Percentiles rank a stretch among this genome's conserved stretches.
These are phyloP conservation scores for Amaranthus hypochondriacus DNA, from an alignment of 148 eudicot species.

Conservation along the genomic window DNA sequence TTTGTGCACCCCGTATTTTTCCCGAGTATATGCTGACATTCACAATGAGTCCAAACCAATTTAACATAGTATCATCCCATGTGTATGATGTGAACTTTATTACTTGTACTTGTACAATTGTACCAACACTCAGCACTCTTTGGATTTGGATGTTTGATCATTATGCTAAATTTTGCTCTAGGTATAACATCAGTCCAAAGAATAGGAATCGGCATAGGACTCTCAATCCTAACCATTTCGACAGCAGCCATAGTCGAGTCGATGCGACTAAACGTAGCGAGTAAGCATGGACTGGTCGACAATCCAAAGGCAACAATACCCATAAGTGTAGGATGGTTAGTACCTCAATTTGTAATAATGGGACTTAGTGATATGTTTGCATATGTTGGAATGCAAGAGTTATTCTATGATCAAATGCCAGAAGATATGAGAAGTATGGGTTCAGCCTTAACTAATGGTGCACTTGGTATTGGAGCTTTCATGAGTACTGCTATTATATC, in stretches of 20 bases:
- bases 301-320: constrained; percentile 41
- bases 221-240: constrained; percentile 39
- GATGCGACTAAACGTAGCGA: constrained; percentile 37
- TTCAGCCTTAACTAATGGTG: constrained; percentile 51
- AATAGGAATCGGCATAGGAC: constrained; percentile 44
- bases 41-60: too few relatives aligned
- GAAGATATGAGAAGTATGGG: constrained; percentile 70
- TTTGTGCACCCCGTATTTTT: too few relatives aligned
- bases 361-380: constrained; percentile 55
- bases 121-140: too few relatives aligned
- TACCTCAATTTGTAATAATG: constrained; percentile 50
- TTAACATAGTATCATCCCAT: too few relatives aligned
- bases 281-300: constrained; percentile 31
- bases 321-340: constrained; percentile 50
- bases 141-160: too few relatives aligned
- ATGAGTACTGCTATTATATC: constrained; percentile 46
- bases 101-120: too few relatives aligned
- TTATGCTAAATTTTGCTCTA: constrained; percentile 27
- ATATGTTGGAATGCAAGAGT: constrained; percentile 65
- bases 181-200: constrained; percentile 60
- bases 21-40: too few relatives aligned
- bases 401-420: constrained; percentile 78
- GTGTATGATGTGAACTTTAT: too few relatives aligned
- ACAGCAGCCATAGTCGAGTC: constrained; percentile 57
- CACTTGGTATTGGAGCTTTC: constrained; percentile 51